Evolutionary conservation across 2,329 filamentous ascomycete genomes (phyloP), one percentile per base, ranked within the genome.

Genomic region (Sporothrix humicola): DNA sequence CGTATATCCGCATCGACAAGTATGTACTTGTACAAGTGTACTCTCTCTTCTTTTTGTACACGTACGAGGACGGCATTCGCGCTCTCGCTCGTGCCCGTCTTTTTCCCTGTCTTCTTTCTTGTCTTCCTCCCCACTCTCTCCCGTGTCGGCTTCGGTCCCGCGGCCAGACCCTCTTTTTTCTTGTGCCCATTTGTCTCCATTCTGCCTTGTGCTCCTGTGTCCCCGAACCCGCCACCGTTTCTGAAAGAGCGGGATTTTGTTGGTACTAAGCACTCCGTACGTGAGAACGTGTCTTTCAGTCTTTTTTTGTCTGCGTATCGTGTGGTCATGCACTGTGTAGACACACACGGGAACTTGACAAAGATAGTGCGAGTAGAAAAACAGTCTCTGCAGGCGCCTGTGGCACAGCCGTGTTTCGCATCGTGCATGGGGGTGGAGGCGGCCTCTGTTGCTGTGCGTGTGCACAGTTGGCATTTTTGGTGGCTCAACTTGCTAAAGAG

Each of bases 401-500:
- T 63, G 69, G 58, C 71, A 72, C 48, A 26, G 26, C 48, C 31
- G 59, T 72, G 70, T 73, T 65, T 65, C 72, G 66, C 44, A 63
- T 44, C n/a, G 46, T 44, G 72, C 72, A 61, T 46, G 54, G 26
- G 72, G 15, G 20, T 13, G 4, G n/a, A 31, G 26, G 17, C 13
- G 48, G 48, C 48, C 13, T 58, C 31, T 37, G 31, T 37, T 37
- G 31, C 31, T 37, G 52, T n/a, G 6, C 13, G n/a, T n/a, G 31
- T 9, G 17, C 20, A 20, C 17, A 54, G 17, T 54, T 20, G 6
- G 37, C 10, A 15, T n/a, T 42, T 13, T 23, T 37, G 59, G n/a
- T 65, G 59, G 37, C 37, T 23, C 12, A 65, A 46, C 42, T 13
- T 23, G 42, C 37, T 31, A 8, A 23, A 3, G 3, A 31, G 58